These are phyloP conservation scores for Torrubiella hemipterigena DNA, from an alignment of 2,329 filamentous ascomycete species.

Conservation along the genomic window DNA sequence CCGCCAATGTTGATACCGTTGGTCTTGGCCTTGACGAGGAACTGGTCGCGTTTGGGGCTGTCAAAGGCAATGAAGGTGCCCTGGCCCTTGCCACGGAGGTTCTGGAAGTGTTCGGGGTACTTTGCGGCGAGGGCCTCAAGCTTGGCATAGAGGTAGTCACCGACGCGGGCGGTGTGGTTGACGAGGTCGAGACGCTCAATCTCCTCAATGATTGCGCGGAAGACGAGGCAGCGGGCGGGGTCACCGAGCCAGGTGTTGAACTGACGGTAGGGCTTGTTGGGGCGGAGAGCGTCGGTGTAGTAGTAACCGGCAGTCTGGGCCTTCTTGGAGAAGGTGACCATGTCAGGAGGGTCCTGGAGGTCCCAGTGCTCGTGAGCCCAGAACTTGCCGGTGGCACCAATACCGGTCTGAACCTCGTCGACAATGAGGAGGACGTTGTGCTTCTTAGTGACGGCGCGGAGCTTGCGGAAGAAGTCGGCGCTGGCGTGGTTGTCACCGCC, in stretches of 20 bases:
- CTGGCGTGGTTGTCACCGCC: constrained; percentile 92
- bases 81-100: constrained; percentile 76
- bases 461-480: constrained; percentile 72
- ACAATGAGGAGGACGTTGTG: constrained; percentile 78
- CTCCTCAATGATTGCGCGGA: constrained; percentile 76
- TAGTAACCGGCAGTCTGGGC: constrained; percentile 91
- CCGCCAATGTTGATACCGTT: constrained; percentile 83
- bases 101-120: constrained; percentile 68
- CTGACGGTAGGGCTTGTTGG: constrained; percentile 89
- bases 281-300: constrained; percentile 67
- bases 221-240: constrained; percentile 71
- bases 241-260: constrained; percentile 99
- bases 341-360: constrained; percentile 67
- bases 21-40: constrained; percentile 66
- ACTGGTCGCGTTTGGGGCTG: constrained; percentile 64
- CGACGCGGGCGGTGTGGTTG: constrained; percentile 62
- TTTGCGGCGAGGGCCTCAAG: constrained; percentile 55
- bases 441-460: constrained; percentile 67
- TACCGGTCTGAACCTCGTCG: constrained; percentile 88
- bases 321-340: constrained; percentile 94
- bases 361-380: constrained; percentile 97
- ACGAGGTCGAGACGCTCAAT: constrained; percentile 69
- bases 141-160: constrained; percentile 64
- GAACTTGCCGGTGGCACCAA: constrained; percentile 87
- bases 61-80: constrained; percentile 94